Conservation (phyloP, 306 rosid species). For the Dicorynia guianensis region DNA sequence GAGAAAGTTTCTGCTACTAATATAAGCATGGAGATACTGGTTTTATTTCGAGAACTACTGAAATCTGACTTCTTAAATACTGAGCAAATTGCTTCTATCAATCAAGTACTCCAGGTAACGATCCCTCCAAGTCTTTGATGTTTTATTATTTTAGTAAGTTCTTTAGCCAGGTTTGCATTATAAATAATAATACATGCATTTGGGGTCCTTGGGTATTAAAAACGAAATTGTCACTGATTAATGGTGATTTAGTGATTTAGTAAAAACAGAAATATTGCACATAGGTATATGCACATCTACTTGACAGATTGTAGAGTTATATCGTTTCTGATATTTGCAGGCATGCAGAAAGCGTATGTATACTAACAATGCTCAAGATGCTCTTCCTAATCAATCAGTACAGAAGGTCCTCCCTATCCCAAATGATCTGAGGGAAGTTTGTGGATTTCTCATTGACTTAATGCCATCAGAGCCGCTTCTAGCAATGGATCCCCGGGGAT, state of each 20-base stretch:
- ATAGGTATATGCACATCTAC: not conserved
- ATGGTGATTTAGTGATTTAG: not conserved
- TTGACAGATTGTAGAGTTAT: constrained; percentile 15
- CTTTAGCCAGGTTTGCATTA: constrained; percentile 27
- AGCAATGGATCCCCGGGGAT: constrained; percentile 48
- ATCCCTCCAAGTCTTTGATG: constrained; percentile 10
- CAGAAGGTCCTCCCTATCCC: constrained; percentile 47
- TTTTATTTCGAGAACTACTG: constrained; percentile 70
- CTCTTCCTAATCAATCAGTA: constrained; percentile 40
- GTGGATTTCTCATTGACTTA: constrained; percentile 66
- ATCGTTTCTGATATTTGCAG: constrained; percentile 52
- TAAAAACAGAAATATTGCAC: not conserved
- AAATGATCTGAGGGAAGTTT: constrained; percentile 59
- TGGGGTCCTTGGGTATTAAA: not conserved
- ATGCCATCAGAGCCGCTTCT: constrained; percentile 62
- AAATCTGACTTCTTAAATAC: constrained; percentile 57
- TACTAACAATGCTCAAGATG: constrained; percentile 48
- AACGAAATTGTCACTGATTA: not conserved
- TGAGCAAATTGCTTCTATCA: constrained; percentile 64
- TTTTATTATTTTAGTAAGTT: not conserved
- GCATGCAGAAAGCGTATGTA: constrained; percentile 68
- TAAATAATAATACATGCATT: constrained; percentile 1
- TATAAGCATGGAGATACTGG: constrained; percentile 65
- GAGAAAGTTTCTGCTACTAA: constrained; percentile 58
- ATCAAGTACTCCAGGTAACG: constrained; percentile 71